These are phyloP conservation scores for Wallacemonas sp. DNA, from an alignment of 208 protist genomes.

Conservation along the genomic window DNA sequence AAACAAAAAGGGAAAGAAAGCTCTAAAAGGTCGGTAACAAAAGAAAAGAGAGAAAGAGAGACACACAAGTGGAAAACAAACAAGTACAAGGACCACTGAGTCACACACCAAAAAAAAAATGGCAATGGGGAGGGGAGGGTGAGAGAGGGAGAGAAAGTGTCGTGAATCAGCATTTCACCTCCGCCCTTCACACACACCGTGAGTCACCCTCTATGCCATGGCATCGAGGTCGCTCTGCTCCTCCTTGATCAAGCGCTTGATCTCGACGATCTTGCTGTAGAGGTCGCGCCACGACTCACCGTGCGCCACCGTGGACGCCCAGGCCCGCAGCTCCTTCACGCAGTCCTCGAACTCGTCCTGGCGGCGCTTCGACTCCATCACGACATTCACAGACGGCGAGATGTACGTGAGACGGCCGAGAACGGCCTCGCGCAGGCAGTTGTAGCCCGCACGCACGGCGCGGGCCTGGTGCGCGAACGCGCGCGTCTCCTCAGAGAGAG, in stretches of 20 bases:
- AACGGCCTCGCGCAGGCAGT: constrained; percentile 66
- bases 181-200: background rate
- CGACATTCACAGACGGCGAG: constrained; percentile 42
- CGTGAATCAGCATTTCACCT: background rate
- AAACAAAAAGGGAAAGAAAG: background rate
- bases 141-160: constrained; percentile 10
- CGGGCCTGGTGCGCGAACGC: constrained; percentile 59
- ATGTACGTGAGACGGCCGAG: constrained; percentile 83
- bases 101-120: background rate
- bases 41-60: constrained; percentile 13
- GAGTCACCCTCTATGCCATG: background rate
- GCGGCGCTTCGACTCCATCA: constrained; percentile 62
- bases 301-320: constrained; percentile 59
- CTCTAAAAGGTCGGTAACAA: background rate
- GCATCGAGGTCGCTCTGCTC: constrained; percentile 38
- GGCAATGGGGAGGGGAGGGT: background rate
- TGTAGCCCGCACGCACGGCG: constrained; percentile 58
- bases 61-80: background rate
- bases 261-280: constrained; percentile 68
- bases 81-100: background rate
- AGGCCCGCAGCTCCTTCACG: constrained; percentile 71
- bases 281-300: constrained; percentile 82
- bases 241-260: constrained; percentile 65
- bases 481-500: constrained; percentile 38
- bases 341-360: constrained; percentile 78